Evolutionary conservation across 1,284 basidiomycete genomes (phyloP).

Genomic region (Mycosarcoma maydis): DNA sequence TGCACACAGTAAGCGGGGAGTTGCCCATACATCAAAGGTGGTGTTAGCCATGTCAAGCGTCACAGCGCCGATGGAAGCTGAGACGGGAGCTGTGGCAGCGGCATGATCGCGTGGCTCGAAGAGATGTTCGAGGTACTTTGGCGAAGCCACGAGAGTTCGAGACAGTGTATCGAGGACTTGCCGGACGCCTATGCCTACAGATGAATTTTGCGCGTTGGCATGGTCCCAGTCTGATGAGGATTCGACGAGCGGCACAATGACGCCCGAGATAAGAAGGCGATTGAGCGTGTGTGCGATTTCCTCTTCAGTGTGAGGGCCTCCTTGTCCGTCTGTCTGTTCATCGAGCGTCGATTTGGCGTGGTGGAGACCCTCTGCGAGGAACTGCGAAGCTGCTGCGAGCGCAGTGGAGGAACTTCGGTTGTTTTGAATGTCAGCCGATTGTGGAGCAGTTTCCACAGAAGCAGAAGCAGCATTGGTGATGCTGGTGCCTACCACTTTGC

Average conservation of each 20-base stretch:
- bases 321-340: constrained; percentile 1
- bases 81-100: constrained; percentile 13
- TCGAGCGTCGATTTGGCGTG: not conserved
- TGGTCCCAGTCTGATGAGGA: constrained; percentile 6
- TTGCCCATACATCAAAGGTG: constrained; percentile 55
- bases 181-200: constrained; percentile 10
- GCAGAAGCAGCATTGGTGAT: not conserved
- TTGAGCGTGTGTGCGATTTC: constrained; percentile 38
- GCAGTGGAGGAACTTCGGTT: constrained; percentile 12
- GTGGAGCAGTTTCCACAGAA: not conserved
- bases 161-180: constrained; percentile 39
- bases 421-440: not conserved
- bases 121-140: constrained; percentile 45
- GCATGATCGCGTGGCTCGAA: constrained; percentile 12
- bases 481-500: constrained; percentile 11
- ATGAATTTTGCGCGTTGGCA: not conserved
- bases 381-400: constrained; percentile 35
- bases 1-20: constrained; percentile 49
- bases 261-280: constrained; percentile 31
- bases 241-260: constrained; percentile 28
- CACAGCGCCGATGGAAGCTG: constrained; percentile 21
- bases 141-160: constrained; percentile 22
- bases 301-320: constrained; percentile 24
- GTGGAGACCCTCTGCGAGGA: constrained; percentile 18
- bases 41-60: constrained; percentile 41